Conservation (phyloP, 352 stramenopile genomes). For the Globisporangium cystogenes region DNA sequence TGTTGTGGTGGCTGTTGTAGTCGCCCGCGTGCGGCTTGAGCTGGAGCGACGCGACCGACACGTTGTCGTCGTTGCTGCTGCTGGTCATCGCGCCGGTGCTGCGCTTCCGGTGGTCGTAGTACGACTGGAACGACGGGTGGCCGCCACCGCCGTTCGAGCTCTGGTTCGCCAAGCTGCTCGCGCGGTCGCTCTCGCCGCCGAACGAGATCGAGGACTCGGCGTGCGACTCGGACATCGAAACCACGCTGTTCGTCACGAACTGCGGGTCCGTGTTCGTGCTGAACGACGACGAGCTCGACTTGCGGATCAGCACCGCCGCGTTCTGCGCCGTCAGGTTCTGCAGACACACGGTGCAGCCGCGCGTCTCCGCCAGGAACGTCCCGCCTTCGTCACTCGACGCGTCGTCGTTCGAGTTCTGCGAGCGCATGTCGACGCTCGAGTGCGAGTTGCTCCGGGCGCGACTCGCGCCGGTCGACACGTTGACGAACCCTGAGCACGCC, state of each 20-base stretch:
- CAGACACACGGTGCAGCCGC: slow-evolving; percentile 21
- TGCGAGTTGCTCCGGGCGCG: slow-evolving; percentile 11
- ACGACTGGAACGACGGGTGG: slow-evolving; percentile 19
- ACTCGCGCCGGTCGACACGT: slow-evolving; percentile 3
- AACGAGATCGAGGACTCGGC: slow-evolving; percentile 16
- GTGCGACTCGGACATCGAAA: slow-evolving; percentile 7
- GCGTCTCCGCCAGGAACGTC: slow-evolving; percentile 23
- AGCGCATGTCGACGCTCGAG: slow-evolving; percentile 14
- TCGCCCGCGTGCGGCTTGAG: slow-evolving; percentile 16
- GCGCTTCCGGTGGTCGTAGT: slow-evolving; percentile 15
- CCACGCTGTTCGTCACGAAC: slow-evolving; percentile 7
- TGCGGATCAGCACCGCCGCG: slow-evolving; percentile 1
- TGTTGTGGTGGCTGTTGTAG: slow-evolving; percentile 14
- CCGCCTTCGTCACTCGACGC: slow-evolving; percentile 8
- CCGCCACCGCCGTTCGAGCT: slow-evolving; percentile 9
- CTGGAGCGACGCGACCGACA: not conserved
- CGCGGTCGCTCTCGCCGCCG: slow-evolving; percentile 10
- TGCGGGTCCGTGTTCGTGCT: slow-evolving; percentile 4
- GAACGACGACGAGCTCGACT: slow-evolving; percentile 13
- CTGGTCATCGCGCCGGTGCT: slow-evolving; percentile 6
- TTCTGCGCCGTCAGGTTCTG: slow-evolving; percentile 4
- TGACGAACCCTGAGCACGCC: slow-evolving; percentile 57
- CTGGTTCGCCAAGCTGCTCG: slow-evolving; percentile 12
- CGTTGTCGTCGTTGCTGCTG: slow-evolving; percentile 6
- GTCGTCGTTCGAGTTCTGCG: slow-evolving; percentile 4